Conservation (phyloP, 75 land plant genomes). For the Selaginella moellendorffii region DNA sequence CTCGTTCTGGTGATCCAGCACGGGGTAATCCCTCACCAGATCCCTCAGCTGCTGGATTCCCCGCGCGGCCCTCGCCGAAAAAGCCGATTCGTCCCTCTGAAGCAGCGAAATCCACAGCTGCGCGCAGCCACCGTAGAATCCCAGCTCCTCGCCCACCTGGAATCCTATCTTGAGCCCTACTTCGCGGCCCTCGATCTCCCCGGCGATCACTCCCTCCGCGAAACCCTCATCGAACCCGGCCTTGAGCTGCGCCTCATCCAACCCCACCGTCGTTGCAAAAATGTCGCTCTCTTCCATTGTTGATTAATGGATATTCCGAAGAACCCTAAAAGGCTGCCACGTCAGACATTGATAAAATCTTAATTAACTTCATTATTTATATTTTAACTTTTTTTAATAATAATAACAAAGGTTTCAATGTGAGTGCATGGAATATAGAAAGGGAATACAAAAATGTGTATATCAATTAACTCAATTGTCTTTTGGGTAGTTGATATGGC, state of each 20-base stretch:
- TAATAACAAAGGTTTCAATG: too few species aligned
- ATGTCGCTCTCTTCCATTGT: slow-evolving; percentile 40
- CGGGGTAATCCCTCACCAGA: slow-evolving; percentile 36
- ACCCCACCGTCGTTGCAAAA: slow-evolving; percentile 43
- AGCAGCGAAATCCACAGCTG: slow-evolving; percentile 51
- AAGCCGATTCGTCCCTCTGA: slow-evolving; percentile 27
- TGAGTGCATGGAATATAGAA: too few species aligned
- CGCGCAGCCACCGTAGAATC: slow-evolving; percentile 62
- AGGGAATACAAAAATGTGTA: too few species aligned
- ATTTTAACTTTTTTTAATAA: too few species aligned
- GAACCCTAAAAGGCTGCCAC: too few species aligned
- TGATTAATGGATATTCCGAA: too few species aligned
- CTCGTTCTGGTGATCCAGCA: slow-evolving; percentile 62
- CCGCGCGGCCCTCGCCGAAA: slow-evolving; percentile 44
- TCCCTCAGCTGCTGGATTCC: slow-evolving; percentile 38
- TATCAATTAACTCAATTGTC: too few species aligned
- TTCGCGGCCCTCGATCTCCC: slow-evolving; percentile 53
- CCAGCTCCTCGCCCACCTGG: slow-evolving; percentile 68
- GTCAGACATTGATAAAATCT: too few species aligned
- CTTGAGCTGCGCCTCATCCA: slow-evolving; percentile 41
- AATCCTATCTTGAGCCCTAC: slow-evolving; percentile 66
- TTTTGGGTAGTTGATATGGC: too few species aligned
- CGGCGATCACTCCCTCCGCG: slow-evolving; percentile 31
- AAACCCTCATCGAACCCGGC: slow-evolving; percentile 55
- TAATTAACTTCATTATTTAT: too few species aligned